Evolutionary conservation across 257 asterid species (phyloP), one percentile per base, ranked within the genome.

Genomic region (Avicennia marina): DNA sequence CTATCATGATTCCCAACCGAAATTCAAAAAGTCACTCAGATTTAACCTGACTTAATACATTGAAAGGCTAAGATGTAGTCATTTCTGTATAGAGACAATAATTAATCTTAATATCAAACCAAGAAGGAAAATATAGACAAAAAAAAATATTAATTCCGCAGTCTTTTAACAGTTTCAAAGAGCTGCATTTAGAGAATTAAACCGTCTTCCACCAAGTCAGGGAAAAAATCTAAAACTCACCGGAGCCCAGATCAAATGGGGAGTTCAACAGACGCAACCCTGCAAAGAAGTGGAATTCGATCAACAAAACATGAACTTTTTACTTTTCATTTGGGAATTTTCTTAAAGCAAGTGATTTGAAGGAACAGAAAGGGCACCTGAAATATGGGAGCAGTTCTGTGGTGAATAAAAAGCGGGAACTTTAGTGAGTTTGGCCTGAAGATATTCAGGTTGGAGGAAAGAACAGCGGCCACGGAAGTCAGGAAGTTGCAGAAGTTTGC

Each of bases 401-500:
- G 69, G 72, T 36, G 70, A 63, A 46, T 49, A 26, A 60, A 55
- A 31, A n/a, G 65, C 42, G 73, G 63, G 62, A 51, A 53, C 54
- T 21, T 43, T 43, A 34, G 55, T 18, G 63, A 45, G 55, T 17
- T 60, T 47, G 41, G 31, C 27, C 22, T 50, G 24, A 22, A 48
- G 52, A 31, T 15, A 22, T 11, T 43, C 31, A 31, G 48, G 56
- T 46, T 20, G 72, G 65, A 56, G 55, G 7, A 43, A 49, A 65
- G 67, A 70, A 50, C 17, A 60, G 56, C 56, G 68, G 62, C 78
- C 63, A 51, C 47, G 63, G 68, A 41, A 69, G 62, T 48, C 49
- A 24, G 48, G 64, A 64, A 58, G 70, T 47, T 51, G 74, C 57
- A 83, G 76, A 52, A 81, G 59, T 41, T 62, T 72, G 67, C 67